These are phyloP conservation scores for Crotalaria pallida DNA, from an alignment of 306 rosid genomes.

Conservation along the genomic window DNA sequence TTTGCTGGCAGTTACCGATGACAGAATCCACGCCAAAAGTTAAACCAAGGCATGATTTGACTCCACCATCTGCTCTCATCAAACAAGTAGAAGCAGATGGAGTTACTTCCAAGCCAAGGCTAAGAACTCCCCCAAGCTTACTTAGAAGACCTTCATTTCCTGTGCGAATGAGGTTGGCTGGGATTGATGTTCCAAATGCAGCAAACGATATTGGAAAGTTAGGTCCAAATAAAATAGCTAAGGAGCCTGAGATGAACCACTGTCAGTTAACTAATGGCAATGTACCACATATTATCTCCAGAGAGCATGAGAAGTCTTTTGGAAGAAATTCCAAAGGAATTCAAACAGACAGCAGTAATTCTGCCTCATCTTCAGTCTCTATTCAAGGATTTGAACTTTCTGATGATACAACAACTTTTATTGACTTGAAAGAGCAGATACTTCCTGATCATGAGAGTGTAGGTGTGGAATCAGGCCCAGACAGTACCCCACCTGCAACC, in stretches of 20 bases:
- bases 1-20: constrained; percentile 45
- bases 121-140: constrained; percentile 73
- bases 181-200: constrained; percentile 50
- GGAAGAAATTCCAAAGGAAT: constrained; percentile 60
- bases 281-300: constrained; percentile 23
- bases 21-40: constrained; percentile 59
- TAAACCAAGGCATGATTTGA: constrained; percentile 58
- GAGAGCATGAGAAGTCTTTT: constrained; percentile 43
- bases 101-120: constrained; percentile 60
- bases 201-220: constrained; percentile 32
- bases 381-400: constrained; percentile 71
- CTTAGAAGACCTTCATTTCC: constrained; percentile 60
- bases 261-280: constrained; percentile 40
- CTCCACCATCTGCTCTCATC: constrained; percentile 44
- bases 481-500: constrained; percentile 27
- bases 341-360: constrained; percentile 71
- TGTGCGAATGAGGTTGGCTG: constrained; percentile 52
- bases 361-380: constrained; percentile 76
- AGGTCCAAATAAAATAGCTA: constrained; percentile 42
- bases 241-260: constrained; percentile 43
- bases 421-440: constrained; percentile 52
- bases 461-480: constrained; percentile 34
- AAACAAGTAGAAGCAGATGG: constrained; percentile 76
- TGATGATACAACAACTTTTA: constrained; percentile 63
- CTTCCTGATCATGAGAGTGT: constrained; percentile 35